These are phyloP conservation scores for Phialemonium atrogriseum DNA, from an alignment of 2,329 filamentous ascomycete genomes.

Conservation along the genomic window DNA sequence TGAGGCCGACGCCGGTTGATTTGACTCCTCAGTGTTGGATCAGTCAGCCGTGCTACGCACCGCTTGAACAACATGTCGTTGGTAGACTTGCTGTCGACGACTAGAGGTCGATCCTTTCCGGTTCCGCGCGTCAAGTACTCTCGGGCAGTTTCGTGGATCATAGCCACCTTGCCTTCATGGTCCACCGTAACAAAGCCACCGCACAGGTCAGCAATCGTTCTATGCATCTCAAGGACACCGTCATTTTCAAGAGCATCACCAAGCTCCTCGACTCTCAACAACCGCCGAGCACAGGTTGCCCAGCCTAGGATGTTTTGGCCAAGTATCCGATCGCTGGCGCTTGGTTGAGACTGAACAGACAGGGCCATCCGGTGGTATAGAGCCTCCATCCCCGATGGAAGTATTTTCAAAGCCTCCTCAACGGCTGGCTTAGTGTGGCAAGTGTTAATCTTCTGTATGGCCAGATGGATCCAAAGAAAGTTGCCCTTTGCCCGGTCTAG, in stretches of 20 bases:
- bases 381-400: too few species aligned
- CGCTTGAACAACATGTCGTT: conserved; percentile 14
- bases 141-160: conserved; percentile 26
- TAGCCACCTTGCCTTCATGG: conserved; percentile 13
- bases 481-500: too few species aligned
- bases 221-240: conserved; percentile 15
- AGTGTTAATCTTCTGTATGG: too few species aligned
- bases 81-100: conserved; percentile 7
- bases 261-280: conserved; percentile 15
- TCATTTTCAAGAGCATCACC: conserved; percentile 12
- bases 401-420: too few species aligned
- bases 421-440: too few species aligned
- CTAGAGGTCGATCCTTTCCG: conserved; percentile 5
- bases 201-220: conserved; percentile 19
- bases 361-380: conserved; percentile 21
- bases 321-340: conserved; percentile 9
- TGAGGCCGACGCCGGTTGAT: not conserved
- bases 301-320: conserved; percentile 16
- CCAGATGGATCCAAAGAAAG: too few species aligned
- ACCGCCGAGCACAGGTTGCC: conserved; percentile 14
- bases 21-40: not conserved
- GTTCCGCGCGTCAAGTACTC: conserved; percentile 19
- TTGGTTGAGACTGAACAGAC: conserved; percentile 9
- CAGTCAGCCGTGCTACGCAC: conserved; percentile 8
- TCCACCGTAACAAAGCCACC: conserved; percentile 23